phyloP scores from a whole-genome alignment of 345 rosid genomes.

The Brassica cretica region DNA sequence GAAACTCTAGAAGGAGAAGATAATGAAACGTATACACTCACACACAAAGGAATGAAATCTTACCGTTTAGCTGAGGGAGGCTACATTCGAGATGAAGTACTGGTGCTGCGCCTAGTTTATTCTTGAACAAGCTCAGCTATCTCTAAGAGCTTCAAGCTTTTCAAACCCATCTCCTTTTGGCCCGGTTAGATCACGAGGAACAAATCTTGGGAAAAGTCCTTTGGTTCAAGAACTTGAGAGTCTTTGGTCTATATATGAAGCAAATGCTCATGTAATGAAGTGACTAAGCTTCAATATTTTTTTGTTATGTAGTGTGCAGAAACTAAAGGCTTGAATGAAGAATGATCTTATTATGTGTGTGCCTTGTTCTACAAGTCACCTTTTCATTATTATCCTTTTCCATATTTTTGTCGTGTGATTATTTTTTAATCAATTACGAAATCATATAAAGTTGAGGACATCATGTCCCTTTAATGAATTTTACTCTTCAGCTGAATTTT shows the following conservation, averaged over 20 bases:
- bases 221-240: constrained; percentile 35
- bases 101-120: constrained; percentile 78
- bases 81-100: constrained; percentile 78
- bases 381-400: not conserved
- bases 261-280: constrained; percentile 22
- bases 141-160: constrained; percentile 53
- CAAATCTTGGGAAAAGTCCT: constrained; percentile 41
- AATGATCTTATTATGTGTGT: not conserved
- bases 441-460: not conserved
- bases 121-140: constrained; percentile 68
- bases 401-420: not conserved
- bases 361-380: constrained; percentile 17
- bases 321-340: not conserved
- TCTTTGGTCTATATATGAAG: constrained; percentile 13
- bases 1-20: constrained; percentile 64
- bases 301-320: constrained; percentile 9
- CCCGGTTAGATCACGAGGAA: constrained; percentile 31
- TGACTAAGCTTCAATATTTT: constrained; percentile 11
- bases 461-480: no score
- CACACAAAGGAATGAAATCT: constrained; percentile 69
- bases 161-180: constrained; percentile 37
- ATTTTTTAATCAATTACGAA: not conserved
- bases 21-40: constrained; percentile 71
- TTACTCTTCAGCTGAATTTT: not conserved
- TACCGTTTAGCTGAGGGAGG: constrained; percentile 72